phyloP scores from a whole-genome alignment of 108 stramenopile genomes.

The Aurantiochytrium sp. region DNA sequence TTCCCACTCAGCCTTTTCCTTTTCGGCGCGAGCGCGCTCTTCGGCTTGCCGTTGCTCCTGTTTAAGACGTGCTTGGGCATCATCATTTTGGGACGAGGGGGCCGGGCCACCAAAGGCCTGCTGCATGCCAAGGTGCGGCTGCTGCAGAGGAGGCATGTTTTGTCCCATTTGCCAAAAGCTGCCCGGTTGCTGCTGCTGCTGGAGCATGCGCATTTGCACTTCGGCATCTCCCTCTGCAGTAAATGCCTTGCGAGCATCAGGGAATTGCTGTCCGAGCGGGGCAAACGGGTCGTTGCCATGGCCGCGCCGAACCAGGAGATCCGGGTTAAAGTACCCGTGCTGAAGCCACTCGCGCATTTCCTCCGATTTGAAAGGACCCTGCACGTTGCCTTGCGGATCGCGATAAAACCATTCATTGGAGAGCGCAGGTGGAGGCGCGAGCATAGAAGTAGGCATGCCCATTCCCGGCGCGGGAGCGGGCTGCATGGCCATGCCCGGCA shows the following conservation, averaged over 20 bases:
- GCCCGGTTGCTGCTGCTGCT: slow-evolving; percentile 33
- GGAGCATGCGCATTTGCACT: slow-evolving; percentile 16
- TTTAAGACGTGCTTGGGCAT: slow-evolving; percentile 34
- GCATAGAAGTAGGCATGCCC: background rate
- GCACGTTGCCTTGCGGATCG: slow-evolving; percentile 38
- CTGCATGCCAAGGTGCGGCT: background rate
- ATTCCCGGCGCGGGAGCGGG: background rate
- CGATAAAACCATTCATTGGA: slow-evolving; percentile 39
- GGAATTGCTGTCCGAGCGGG: slow-evolving; percentile 43
- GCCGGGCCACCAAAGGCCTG: background rate
- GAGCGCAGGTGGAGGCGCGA: background rate
- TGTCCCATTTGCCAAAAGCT: background rate
- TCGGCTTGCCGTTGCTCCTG: slow-evolving; percentile 21
- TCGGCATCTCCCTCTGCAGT: slow-evolving; percentile 17
- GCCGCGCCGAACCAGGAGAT: slow-evolving; percentile 72
- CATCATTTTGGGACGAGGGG: slow-evolving; percentile 17
- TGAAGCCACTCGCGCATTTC: slow-evolving; percentile 97
- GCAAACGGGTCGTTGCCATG: slow-evolving; percentile 59
- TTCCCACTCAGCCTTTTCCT: background rate
- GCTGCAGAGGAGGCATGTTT: slow-evolving; percentile 33
- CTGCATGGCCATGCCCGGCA: background rate
- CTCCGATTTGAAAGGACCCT: slow-evolving; percentile 84
- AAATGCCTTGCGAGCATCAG: slow-evolving; percentile 64
- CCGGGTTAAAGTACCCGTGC: slow-evolving; percentile 90
- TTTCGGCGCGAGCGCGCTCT: background rate